These are phyloP conservation scores for Eucalyptus leucophloia DNA, from an alignment of 345 rosid genomes.

Conservation along the genomic window DNA sequence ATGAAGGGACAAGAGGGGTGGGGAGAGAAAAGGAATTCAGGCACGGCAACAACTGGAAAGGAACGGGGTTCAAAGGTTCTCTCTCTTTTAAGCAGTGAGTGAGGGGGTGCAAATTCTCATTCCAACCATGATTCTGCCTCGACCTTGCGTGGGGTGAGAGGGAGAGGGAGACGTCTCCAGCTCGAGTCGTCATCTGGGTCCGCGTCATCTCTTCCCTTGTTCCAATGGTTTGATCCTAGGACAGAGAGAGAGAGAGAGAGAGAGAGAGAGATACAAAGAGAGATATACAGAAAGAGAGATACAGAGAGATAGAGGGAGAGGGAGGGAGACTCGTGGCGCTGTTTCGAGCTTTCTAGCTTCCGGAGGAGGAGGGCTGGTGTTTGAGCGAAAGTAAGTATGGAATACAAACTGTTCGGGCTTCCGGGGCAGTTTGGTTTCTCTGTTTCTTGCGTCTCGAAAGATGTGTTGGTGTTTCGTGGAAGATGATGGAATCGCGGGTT, in stretches of 20 bases:
- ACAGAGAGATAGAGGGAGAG: background rate
- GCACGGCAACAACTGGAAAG: background rate
- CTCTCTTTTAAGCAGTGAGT: slow-evolving; percentile 21
- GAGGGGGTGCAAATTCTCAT: background rate
- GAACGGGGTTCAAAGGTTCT: background rate
- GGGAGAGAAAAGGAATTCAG: background rate
- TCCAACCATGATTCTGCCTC: background rate
- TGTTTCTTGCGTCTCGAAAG: background rate
- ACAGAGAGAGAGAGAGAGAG: background rate
- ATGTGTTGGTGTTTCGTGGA: background rate
- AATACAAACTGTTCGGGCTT: background rate
- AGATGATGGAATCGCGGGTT: background rate
- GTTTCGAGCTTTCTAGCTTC: background rate
- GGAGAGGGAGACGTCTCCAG: background rate
- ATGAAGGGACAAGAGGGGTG: background rate
- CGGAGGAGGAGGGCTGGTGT: background rate
- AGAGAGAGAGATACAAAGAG: background rate
- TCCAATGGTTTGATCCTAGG: background rate
- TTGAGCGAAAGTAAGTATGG: background rate
- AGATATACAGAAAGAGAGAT: background rate
- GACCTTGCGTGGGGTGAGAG: background rate
- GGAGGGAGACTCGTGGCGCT: background rate
- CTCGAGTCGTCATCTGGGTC: background rate
- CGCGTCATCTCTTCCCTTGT: background rate
- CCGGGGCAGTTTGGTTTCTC: background rate